Percentiles rank a stretch among this genome's conserved stretches.
These are phyloP conservation scores for Botrytis sinoallii DNA, from an alignment of 2,329 filamentous ascomycete species.

Conservation along the genomic window DNA sequence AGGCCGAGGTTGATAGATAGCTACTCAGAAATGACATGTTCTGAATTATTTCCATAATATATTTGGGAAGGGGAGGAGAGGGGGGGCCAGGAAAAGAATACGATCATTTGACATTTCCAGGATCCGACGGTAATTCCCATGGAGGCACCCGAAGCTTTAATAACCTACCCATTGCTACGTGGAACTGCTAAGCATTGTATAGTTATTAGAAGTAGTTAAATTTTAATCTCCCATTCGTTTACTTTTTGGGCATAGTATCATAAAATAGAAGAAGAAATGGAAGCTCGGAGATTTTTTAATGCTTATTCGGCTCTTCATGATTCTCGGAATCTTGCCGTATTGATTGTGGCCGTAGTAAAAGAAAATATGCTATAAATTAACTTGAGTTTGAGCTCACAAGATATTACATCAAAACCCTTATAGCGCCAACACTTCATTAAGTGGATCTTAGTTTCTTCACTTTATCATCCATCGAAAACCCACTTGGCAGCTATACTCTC, in stretches of 20 bases:
- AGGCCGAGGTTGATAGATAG: neutral
- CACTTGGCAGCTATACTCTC: neutral
- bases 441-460: too few species aligned
- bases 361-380: neutral
- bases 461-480: too few species aligned
- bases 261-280: neutral
- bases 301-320: neutral
- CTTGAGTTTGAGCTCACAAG: fast-evolving
- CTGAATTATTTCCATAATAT: neutral
- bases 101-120: neutral
- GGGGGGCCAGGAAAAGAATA: neutral
- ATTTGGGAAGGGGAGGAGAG: neutral
- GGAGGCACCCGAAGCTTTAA: neutral
- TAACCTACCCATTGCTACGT: too few species aligned
- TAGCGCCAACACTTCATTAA: neutral
- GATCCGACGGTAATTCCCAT: neutral
- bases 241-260: neutral
- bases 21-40: neutral
- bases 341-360: neutral
- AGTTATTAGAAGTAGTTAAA: neutral
- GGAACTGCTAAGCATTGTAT: neutral
- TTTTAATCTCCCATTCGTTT: neutral
- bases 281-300: neutral
- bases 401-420: too few species aligned
- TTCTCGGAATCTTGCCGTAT: neutral